These are phyloP conservation scores for Forsythia viridissima DNA, from an alignment of 257 asterid species.

Conservation along the genomic window DNA sequence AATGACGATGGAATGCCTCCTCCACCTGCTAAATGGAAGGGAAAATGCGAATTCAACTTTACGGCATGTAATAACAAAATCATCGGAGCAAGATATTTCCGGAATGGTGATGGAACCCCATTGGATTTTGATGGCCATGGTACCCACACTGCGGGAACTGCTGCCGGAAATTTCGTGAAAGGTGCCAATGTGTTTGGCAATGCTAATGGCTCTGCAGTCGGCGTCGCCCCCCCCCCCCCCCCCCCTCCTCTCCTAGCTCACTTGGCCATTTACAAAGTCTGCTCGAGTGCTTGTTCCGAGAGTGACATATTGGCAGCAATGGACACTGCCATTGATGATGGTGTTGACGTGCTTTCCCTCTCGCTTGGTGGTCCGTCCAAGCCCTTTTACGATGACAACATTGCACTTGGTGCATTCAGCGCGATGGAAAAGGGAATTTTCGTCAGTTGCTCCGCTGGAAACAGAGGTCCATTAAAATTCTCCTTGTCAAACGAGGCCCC, in stretches of 20 bases:
- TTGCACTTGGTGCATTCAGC: conserved; percentile 30
- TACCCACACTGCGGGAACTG: conserved; percentile 55
- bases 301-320: conserved; percentile 35
- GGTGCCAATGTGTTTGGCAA: conserved; percentile 44
- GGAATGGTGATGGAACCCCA: neutral
- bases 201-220: conserved; percentile 46
- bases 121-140: conserved; percentile 40
- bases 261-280: conserved; percentile 33
- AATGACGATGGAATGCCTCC: conserved; percentile 29
- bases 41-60: conserved; percentile 38
- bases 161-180: conserved; percentile 45
- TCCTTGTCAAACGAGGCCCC: conserved; percentile 23
- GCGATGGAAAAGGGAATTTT: conserved; percentile 31
- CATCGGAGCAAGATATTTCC: conserved; percentile 42
- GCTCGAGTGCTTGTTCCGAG: conserved; percentile 11
- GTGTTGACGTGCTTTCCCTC: conserved; percentile 39
- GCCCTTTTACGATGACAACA: neutral
- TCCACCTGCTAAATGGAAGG: conserved; percentile 45
- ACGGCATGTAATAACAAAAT: conserved; percentile 42
- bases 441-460: conserved; percentile 32
- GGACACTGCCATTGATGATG: conserved; percentile 45
- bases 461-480: conserved; percentile 10
- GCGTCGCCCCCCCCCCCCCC: conserved; percentile 45
- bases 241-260: too few species aligned
- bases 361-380: neutral